Evolutionary conservation across 805 yeast genomes (phyloP), one percentile per base, ranked within the genome.

Genomic region (Blastobotrys mokoenaii): DNA sequence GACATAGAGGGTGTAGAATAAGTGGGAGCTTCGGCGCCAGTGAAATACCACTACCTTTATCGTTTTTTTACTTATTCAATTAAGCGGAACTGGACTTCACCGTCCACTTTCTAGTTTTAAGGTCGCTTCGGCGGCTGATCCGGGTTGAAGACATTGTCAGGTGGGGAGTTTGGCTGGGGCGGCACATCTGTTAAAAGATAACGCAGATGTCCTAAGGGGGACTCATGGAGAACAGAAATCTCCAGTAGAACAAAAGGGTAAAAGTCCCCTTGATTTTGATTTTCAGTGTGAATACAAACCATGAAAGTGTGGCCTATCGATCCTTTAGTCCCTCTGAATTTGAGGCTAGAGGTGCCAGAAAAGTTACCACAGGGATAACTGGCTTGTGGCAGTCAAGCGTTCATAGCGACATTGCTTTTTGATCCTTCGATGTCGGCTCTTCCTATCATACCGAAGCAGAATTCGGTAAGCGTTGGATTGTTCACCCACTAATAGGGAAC

Each of bases 231-330:
- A 67, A 65, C 70, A 65, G 70, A 67, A 67, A 67, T 65, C 69
- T 64, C 66, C 69, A 64, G 70, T 66, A 66, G 70, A 67, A 65
- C 66, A 67, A 67, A 66, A 66, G 69, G 70, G 70, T 64, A 65
- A 67, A 66, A 65, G 69, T 54, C 69, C 66, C 68, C 67, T 64
- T 64, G 70, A 60, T 66, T 66, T 66, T 66, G 69, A 65, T 66
- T 65, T 66, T 66, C 70, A 66, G 69, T 65, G 70, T 65, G 69
- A 66, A 62, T 65, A 62, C 67, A 65, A 65, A 65, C 68, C n/a
- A n/a, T n/a, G n/a, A n/a, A n/a, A n/a, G n/a, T n/a, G n/a, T n/a
- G 70, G 70, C 72, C 71, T 67, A 68, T 67, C 71, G 72, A 66
- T 67, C 70, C 70, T 67, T 66, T 65, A 64, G 66, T 60, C 64